These are phyloP conservation scores for Aspergillus conjunctus DNA, from an alignment of 495 filamentous ascomycete species.

Conservation along the genomic window DNA sequence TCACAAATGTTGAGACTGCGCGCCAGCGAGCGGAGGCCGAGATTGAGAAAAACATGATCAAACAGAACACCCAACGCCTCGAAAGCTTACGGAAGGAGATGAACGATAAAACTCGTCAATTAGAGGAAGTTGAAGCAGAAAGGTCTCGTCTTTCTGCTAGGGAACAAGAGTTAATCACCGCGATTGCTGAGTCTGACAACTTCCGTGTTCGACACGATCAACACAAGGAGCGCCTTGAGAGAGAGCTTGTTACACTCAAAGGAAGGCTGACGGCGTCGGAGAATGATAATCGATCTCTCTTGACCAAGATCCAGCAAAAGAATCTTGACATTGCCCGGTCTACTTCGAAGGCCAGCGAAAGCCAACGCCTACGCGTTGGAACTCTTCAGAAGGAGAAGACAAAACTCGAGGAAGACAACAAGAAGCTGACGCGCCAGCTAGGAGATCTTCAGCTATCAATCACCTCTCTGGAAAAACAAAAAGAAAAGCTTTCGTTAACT, in stretches of 20 bases:
- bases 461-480: slow-evolving; percentile 88
- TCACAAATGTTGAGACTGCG: slow-evolving; percentile 79
- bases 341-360: slow-evolving; percentile 81
- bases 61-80: slow-evolving; percentile 80
- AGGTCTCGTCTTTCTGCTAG: slow-evolving; percentile 70
- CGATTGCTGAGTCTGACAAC: slow-evolving; percentile 84
- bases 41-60: slow-evolving; percentile 76
- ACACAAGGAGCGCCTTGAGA: slow-evolving; percentile 87
- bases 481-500: slow-evolving; percentile 87
- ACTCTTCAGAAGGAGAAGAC: slow-evolving; percentile 82
- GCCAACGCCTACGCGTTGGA: slow-evolving; percentile 73
- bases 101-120: slow-evolving; percentile 66
- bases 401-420: slow-evolving; percentile 81
- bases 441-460: slow-evolving; percentile 84
- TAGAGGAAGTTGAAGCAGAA: slow-evolving; percentile 75
- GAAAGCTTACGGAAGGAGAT: slow-evolving; percentile 76
- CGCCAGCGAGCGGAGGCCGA: slow-evolving; percentile 78
- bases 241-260: slow-evolving; percentile 90
- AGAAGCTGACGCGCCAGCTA: slow-evolving; percentile 79
- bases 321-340: slow-evolving; percentile 94
- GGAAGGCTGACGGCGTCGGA: slow-evolving; percentile 90
- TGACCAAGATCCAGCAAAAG: slow-evolving; percentile 98
- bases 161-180: slow-evolving; percentile 77
- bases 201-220: slow-evolving; percentile 88
- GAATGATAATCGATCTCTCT: slow-evolving; percentile 91